Evolutionary conservation across 208 protist genomes (phyloP).

Genomic region (Leishmania major): DNA sequence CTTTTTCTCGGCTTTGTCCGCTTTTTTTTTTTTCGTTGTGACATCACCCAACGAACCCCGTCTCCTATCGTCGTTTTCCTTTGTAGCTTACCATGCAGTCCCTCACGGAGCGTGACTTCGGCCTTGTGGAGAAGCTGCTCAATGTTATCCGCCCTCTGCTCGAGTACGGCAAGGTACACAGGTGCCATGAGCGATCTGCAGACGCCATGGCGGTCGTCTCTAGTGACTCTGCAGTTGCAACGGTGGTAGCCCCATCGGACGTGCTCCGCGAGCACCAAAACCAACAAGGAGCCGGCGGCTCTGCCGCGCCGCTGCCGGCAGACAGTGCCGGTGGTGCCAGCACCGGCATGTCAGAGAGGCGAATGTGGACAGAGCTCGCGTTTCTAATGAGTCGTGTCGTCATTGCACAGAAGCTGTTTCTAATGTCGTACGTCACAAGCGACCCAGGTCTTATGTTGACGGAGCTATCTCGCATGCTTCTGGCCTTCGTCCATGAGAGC

Average conservation of each 20-base stretch:
- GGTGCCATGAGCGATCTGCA: neutral
- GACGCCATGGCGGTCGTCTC: neutral
- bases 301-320: neutral
- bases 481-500: constrained; percentile 46
- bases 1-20: neutral
- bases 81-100: constrained; percentile 35
- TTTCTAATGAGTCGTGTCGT: constrained; percentile 71
- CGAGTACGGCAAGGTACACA: constrained; percentile 21
- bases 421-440: constrained; percentile 60
- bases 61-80: neutral
- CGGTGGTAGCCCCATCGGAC: constrained; percentile 25
- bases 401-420: constrained; percentile 44
- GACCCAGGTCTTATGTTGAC: constrained; percentile 37
- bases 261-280: constrained; percentile 31
- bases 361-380: constrained; percentile 71
- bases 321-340: neutral
- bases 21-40: no score
- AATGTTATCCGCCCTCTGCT: constrained; percentile 50
- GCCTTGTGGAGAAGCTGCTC: constrained; percentile 68
- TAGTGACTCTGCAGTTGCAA: neutral
- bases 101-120: constrained; percentile 61
- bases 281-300: neutral
- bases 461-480: constrained; percentile 41
- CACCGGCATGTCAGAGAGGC: constrained; percentile 29
- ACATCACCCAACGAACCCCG: neutral